Evolutionary conservation across 164 flowering plant species (phyloP), one percentile per base, ranked within the genome.

Genomic region (Stephania japonica): DNA sequence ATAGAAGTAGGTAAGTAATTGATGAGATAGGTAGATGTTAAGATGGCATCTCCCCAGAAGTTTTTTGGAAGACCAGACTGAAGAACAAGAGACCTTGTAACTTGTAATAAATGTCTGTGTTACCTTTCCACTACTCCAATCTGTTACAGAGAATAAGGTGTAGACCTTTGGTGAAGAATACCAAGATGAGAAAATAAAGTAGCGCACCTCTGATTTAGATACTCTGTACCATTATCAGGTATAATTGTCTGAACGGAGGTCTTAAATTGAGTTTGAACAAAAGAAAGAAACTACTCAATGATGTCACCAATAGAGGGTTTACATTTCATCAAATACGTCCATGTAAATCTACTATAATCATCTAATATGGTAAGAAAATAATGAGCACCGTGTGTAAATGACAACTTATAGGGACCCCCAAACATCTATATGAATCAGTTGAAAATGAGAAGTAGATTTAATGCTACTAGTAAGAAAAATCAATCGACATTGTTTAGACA

Each of bases 61-160:
- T 4, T 24, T 0, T 38, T 21, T 7, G 71, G 61, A 8, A 69
- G 24, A 10, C 23, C 43, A 1, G 71, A 21, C 25, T 69, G 71
- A 23, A 69, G 44, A 4, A 53, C 10, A 2, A 69, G 18, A 5
- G 71, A 61, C 44, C 71, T 21, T 1, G 71, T 38, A 1, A 24
- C 14, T 23, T 69, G 47, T 21, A 69, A 10, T 2, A 69, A n/a
- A 23, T 69, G 71, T 4, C 38, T 11, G 12, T 69, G 71, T 44
- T 69, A 47, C 7, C 61, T 11, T 47, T 69, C 71, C 1, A 69
- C 71, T 10, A 69, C 71, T 0, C 16, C 62, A 69, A 24, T 69
- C 24, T 69, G 38, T 44, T 69, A n/a, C 5, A 61, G 41, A 21
- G 61, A 24, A n/a, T 53, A 69, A 24, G 16, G 41, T 24, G 61